Conservation (phyloP, 2,329 filamentous ascomycete species). For the Intubia oerlemansii region DNA sequence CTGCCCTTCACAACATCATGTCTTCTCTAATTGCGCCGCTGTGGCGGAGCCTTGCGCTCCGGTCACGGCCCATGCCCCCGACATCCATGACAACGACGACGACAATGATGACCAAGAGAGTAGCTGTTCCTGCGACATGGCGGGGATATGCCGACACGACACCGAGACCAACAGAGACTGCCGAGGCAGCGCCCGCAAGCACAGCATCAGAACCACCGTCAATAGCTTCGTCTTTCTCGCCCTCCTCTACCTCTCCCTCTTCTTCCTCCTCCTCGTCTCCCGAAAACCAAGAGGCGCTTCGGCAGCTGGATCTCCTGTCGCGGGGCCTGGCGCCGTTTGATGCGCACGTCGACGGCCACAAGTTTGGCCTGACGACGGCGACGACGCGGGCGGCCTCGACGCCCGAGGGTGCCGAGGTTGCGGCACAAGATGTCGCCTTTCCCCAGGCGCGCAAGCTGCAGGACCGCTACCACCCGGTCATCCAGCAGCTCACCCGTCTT, state of each 20-base stretch:
- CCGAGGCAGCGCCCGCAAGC: not conserved
- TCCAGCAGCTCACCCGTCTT: constrained; percentile 73
- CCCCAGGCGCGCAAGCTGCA: constrained; percentile 43
- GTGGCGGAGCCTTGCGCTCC: too few species aligned
- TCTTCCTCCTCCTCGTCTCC: too few species aligned
- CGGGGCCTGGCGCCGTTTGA: constrained; percentile 14
- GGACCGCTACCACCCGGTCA: constrained; percentile 65
- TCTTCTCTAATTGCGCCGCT: too few species aligned
- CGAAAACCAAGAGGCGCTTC: constrained; percentile 21
- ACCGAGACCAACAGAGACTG: too few species aligned
- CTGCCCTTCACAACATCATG: too few species aligned
- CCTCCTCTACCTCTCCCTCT: too few species aligned
- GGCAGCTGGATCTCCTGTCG: constrained; percentile 14
- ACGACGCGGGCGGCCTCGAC: constrained; percentile 1
- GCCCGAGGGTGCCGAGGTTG: not conserved
- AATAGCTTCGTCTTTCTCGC: too few species aligned
- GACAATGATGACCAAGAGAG: too few species aligned
- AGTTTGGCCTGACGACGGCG: constrained; percentile 47
- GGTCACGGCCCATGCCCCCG: too few species aligned
- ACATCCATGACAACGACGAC: too few species aligned
- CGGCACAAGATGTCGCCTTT: constrained; percentile 25
- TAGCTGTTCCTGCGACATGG: too few species aligned
- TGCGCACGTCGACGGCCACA: constrained; percentile 32
- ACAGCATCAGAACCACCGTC: not conserved
- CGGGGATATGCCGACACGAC: too few species aligned